Evolutionary conservation across 2,329 filamentous ascomycete species (phyloP).

Genomic region (Aspergillus tamarii): DNA sequence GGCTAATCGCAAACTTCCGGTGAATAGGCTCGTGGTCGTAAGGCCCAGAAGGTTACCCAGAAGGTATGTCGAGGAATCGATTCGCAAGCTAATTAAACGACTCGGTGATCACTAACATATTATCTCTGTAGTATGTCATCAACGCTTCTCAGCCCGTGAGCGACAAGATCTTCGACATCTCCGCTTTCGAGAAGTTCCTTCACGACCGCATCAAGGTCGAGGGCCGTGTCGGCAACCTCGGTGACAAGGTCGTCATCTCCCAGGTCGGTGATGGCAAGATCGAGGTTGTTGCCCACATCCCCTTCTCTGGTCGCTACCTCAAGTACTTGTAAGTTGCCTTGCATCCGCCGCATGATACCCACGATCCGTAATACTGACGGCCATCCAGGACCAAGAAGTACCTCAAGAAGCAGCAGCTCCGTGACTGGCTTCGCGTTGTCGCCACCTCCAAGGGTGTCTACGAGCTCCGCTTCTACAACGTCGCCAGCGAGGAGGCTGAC

Average conservation of each 20-base stretch:
- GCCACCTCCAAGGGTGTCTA: constrained; percentile 98
- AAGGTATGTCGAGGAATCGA: constrained; percentile 43
- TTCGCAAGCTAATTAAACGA: not conserved
- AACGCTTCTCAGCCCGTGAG: constrained; percentile 96
- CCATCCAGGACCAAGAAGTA: constrained; percentile 93
- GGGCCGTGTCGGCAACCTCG: constrained; percentile 96
- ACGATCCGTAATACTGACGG: not conserved
- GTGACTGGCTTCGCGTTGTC: constrained; percentile 99
- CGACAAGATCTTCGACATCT: constrained; percentile 99
- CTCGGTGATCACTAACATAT: not conserved
- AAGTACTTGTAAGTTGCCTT: constrained; percentile 87
- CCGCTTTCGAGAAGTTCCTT: constrained; percentile 99
- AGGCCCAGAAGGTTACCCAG: constrained; percentile 54
- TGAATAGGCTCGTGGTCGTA: constrained; percentile 49
- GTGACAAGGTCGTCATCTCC: constrained; percentile 86
- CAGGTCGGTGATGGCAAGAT: constrained; percentile 96
- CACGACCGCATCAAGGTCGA: constrained; percentile 99
- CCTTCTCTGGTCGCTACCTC: constrained; percentile 97
- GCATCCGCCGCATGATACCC: not conserved
- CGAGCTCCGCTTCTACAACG: constrained; percentile 99
- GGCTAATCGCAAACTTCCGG: constrained; percentile 74
- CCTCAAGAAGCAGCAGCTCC: constrained; percentile 99
- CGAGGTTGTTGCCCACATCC: constrained; percentile 95
- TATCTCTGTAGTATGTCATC: constrained; percentile 80
- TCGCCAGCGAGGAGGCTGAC: constrained; percentile 96